Base-by-base conservation (phyloP, 2,329 filamentous ascomycete genomes). In the Didymella sp. region DNA sequence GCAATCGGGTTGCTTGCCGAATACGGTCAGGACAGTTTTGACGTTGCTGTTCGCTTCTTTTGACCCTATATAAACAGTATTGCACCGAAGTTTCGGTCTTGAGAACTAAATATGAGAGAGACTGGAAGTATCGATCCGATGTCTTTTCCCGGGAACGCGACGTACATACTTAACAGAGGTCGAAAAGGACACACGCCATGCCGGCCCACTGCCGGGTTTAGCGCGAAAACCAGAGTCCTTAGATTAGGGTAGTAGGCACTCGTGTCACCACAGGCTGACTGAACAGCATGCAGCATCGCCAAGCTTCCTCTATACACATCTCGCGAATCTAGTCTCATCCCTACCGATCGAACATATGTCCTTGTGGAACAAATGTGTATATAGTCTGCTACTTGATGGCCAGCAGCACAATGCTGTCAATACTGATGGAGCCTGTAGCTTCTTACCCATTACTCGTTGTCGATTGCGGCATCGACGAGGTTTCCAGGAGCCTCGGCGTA, bases 261-360 rank as follows among this genome's bases (percentile, higher is more conserved):
- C 5, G 40, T 56, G 40, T 35, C n/a, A 46, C 25, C 11, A n/a
- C n/a, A n/a, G n/a, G 46, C 52, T 51, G 15, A 46, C 25, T 13
- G 40, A 33, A 31, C 33, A 31, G 46, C 33, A 12, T 40, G 21
- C 52, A 35, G 21, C 17, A 33, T 45, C 31, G 52, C 24, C 19
- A 35, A 46, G 46, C 27, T 15, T 40, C n/a, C 17, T 41, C 15
- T 41, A 21, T 19, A 17, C 17, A 22, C 28, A 21, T 8, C 12
- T 9, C 19, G 50, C 17, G 15, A 15, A 19, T 2, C 7, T 13
- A 37, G 33, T 37, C 33, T n/a, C 19, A 37, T 19, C 11, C 19
- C 7, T 37, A 19, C n/a, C 11, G 7, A 19, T 37, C 11, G 17
- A 4, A 17, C 17, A 11, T 19, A 17, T 40, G 37, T 12, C 19